These are phyloP conservation scores for Nicotiana knightiana DNA, from an alignment of 257 asterid species.

Conservation along the genomic window DNA sequence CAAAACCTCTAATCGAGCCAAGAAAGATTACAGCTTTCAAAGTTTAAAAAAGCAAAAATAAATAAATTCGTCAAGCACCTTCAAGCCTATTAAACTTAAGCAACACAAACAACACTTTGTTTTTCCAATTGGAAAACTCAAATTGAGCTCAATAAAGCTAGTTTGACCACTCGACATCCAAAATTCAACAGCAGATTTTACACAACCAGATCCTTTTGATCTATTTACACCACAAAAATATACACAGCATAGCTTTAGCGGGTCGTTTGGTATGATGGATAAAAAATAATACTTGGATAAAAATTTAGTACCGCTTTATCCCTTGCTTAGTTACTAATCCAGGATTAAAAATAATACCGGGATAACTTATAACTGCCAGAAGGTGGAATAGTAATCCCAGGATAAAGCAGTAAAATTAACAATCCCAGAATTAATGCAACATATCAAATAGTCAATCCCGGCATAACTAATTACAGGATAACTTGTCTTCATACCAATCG, in stretches of 20 bases:
- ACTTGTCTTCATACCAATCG: too few relatives aligned
- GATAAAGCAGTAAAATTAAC: too few relatives aligned
- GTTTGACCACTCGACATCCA: constrained; percentile 7
- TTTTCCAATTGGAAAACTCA: background rate
- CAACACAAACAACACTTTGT: constrained; percentile 1
- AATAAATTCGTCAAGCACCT: background rate
- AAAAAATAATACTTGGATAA: too few relatives aligned
- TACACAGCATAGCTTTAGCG: background rate
- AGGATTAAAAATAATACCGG: too few relatives aligned
- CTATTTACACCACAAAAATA: background rate
- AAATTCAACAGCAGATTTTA: constrained; percentile 7
- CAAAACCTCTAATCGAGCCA: background rate
- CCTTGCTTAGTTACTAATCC: too few relatives aligned
- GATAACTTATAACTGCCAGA: too few relatives aligned
- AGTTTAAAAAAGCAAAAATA: background rate
- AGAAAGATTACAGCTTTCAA: background rate
- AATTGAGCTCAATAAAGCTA: background rate
- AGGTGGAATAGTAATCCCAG: too few relatives aligned
- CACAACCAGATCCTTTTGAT: constrained; percentile 4
- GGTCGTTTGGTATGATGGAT: too few relatives aligned
- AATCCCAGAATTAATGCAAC: too few relatives aligned
- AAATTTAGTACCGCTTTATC: too few relatives aligned
- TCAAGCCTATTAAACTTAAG: background rate
- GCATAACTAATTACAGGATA: too few relatives aligned
- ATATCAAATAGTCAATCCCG: too few relatives aligned